Base-by-base conservation (phyloP, 2,329 filamentous ascomycete species). In the Fusarium aywerte region DNA sequence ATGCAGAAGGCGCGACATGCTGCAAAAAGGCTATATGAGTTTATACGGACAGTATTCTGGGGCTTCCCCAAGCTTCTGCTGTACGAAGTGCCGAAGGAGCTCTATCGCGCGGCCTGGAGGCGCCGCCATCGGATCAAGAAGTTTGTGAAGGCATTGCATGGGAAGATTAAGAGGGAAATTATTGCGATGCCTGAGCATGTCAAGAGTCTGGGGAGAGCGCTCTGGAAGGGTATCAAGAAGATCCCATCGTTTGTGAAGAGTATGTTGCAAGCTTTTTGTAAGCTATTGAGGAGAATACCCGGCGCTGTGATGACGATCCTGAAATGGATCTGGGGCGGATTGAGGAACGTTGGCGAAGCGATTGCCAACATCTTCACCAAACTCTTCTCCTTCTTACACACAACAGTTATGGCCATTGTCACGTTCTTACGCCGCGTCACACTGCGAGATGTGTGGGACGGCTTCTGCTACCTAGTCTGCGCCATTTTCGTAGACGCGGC, bases 381-480 rank as follows among this genome's bases (percentile, higher is more conserved):
- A 32, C 16, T 76, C 2, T 54, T 77, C 4, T 79, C 79, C 2
- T 62, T 78, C 1, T 3, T 81, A 2, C 79, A 81, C 45, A 82
- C 80, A 2, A 62, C 71, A 2, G 5, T 77, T 0, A 67, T 68
- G 38, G 79, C 80, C 0, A 64, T 79, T 1, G 15, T 78, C 5
- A 70, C 68, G 4, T 79, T 77, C 57, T 77, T 82, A 60, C 61
- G 67, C 13, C 35, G 43, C 1, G 75, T 81, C 54, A 82, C 78
- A 6, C 61, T 80, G n/a, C 64, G 62, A n/a, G 80, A 83, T 53
- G 71, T 83, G 4, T 75, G 74, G 71, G 69, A 79, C 49, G 80
- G 78, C 20, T 62, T 81, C 29, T 62, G 67, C 36, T 63, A 70
- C 11, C 71, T 78, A 0, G n/a, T 71, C 5, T 48, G 62, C 5